phyloP scores from a whole-genome alignment of 148 eudicot genomes.

The Rhododendron molle region DNA sequence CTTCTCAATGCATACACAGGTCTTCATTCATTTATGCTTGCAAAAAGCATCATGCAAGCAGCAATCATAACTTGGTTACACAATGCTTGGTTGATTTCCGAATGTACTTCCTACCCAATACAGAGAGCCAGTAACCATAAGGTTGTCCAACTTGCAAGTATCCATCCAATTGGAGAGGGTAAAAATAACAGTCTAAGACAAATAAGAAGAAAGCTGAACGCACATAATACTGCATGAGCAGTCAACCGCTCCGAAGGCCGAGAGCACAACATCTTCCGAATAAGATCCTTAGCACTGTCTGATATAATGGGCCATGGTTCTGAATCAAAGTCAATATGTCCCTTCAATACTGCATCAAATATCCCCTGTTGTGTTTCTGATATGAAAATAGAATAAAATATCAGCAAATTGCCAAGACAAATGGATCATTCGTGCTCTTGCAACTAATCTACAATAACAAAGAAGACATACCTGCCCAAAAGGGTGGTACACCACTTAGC shows the following conservation, averaged over 20 bases:
- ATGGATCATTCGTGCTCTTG: neutral
- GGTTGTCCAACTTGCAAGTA: neutral
- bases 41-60: neutral
- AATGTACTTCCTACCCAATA: neutral
- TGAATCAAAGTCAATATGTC: constrained; percentile 83
- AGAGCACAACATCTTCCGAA: constrained; percentile 74
- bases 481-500: constrained; percentile 96
- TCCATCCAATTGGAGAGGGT: neutral
- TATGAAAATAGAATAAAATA: constrained; percentile 1
- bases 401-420: neutral
- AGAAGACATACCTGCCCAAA: constrained; percentile 81
- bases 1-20: neutral
- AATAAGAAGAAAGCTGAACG: constrained; percentile 22
- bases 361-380: constrained; percentile 97
- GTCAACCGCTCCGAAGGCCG: constrained; percentile 62
- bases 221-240: constrained; percentile 95
- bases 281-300: constrained; percentile 89
- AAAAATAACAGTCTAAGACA: neutral
- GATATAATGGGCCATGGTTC: constrained; percentile 97
- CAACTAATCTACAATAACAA: neutral
- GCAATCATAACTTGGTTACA: neutral
- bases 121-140: neutral
- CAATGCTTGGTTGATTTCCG: neutral
- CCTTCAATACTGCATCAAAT: constrained; percentile 88
- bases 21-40: neutral